Evolutionary conservation across 495 filamentous ascomycete genomes (phyloP).

Genomic region (Glutinoglossum americanum): DNA sequence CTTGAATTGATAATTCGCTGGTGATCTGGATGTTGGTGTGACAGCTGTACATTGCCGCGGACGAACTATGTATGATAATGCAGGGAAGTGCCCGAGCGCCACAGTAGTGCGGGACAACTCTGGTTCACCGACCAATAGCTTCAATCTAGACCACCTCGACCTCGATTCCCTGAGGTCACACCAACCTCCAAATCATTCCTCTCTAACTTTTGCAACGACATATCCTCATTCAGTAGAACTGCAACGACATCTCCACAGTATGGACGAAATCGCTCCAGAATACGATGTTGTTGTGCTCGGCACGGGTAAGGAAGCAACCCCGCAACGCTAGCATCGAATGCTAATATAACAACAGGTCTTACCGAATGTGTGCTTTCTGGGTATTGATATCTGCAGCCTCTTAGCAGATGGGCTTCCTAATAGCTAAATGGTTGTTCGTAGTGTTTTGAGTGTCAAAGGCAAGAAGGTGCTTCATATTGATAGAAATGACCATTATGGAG

Average conservation of each 20-base stretch:
- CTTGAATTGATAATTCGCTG: not conserved
- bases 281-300: slow-evolving; percentile 98
- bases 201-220: not conserved
- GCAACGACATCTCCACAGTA: slow-evolving; percentile 18
- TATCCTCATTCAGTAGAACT: not conserved
- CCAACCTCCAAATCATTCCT: not conserved
- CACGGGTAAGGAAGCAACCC: slow-evolving; percentile 46
- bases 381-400: slow-evolving; percentile 25
- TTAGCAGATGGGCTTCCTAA: not conserved
- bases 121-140: not conserved
- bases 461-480: slow-evolving; percentile 99
- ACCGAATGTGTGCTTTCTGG: slow-evolving; percentile 97
- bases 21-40: not conserved
- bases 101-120: not conserved
- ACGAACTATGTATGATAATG: not conserved
- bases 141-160: not conserved
- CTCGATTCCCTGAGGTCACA: not conserved
- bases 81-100: not conserved
- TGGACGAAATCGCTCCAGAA: slow-evolving; percentile 92
- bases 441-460: slow-evolving; percentile 93
- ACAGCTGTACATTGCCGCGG: not conserved
- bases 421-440: slow-evolving; percentile 13
- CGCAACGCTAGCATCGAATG: slow-evolving; percentile 16
- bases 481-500: slow-evolving; percentile 97
- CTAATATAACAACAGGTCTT: slow-evolving; percentile 35